Evolutionary conservation across 768 basidiomycete genomes (phyloP).

Genomic region (Tulasnella sp.): DNA sequence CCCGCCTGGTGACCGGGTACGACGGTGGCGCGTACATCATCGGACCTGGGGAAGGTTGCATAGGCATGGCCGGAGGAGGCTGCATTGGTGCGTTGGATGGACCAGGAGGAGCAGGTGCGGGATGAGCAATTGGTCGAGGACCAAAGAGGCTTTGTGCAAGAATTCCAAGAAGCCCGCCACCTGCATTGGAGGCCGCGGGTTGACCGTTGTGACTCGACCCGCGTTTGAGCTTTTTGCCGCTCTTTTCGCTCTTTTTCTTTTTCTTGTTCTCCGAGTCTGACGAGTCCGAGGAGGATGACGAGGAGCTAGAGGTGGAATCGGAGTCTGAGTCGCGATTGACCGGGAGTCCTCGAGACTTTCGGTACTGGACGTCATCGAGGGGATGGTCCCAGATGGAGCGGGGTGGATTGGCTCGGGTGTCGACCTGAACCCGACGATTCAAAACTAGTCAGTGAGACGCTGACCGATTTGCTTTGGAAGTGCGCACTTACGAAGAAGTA

Average conservation of each 20-base stretch:
- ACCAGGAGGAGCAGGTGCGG: not conserved
- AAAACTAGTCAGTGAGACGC: too few species aligned
- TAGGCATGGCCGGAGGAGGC: too few species aligned
- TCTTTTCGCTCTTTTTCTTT: not conserved
- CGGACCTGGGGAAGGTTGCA: too few species aligned
- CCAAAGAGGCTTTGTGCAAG: not conserved
- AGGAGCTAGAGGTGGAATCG: not conserved
- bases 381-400: constrained; percentile 65
- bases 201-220: not conserved
- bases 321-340: not conserved
- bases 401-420: constrained; percentile 49
- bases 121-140: not conserved
- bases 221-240: not conserved
- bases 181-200: not conserved
- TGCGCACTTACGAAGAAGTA: constrained; percentile 40
- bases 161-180: not conserved
- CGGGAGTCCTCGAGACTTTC: constrained; percentile 31
- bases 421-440: constrained; percentile 39
- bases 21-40: not conserved
- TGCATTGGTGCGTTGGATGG: not conserved
- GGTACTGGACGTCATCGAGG: constrained; percentile 53
- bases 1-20: not conserved
- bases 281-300: not conserved
- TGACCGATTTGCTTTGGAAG: too few species aligned
- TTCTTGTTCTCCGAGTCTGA: not conserved